Percentiles rank a stretch among this genome's conserved stretches.
Evolutionary conservation across 805 yeast species (phyloP).

Genomic region (Saturnispora galanensis): DNA sequence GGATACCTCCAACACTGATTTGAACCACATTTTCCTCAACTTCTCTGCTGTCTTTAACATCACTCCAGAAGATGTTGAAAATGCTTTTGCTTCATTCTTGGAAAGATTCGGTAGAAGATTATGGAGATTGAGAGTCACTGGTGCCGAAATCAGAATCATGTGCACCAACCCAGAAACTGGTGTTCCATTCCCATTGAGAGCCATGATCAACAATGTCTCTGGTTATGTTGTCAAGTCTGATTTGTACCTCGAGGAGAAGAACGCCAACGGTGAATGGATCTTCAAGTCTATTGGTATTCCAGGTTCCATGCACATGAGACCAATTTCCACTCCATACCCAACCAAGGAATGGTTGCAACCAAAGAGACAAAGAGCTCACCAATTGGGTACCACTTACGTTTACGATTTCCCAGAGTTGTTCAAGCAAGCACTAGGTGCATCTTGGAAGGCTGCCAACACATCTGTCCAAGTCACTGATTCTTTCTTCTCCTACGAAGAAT

Average conservation of each 20-base stretch:
- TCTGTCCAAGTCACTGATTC: constrained; percentile 59
- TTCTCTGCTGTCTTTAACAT: constrained; percentile 93
- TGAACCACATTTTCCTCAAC: constrained; percentile 95
- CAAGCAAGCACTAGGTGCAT: constrained; percentile 79
- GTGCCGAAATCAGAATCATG: constrained; percentile 95
- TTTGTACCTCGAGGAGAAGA: constrained; percentile 87
- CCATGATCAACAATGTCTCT: constrained; percentile 89
- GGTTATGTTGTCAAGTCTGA: constrained; percentile 97
- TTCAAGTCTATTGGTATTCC: constrained; percentile 92
- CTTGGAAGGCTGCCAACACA: constrained; percentile 67
- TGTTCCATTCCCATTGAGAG: constrained; percentile 89
- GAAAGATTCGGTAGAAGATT: constrained; percentile 95
- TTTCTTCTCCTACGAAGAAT: constrained; percentile 67
- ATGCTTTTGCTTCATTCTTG: constrained; percentile 94
- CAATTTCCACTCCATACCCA: constrained; percentile 92
- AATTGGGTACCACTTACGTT: constrained; percentile 96
- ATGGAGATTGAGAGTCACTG: constrained; percentile 93
- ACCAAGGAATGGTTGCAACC: constrained; percentile 98
- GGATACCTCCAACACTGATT: constrained; percentile 89
- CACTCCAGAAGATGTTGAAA: constrained; percentile 91
- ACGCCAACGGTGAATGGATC: constrained; percentile 90
- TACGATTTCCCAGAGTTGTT: constrained; percentile 98
- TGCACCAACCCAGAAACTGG: constrained; percentile 86
- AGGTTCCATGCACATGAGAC: constrained; percentile 95
- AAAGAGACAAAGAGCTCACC: constrained; percentile 95